A percentile compares a stretch with the other conserved stretches of the same genome.
Conservation (phyloP, 1,284 basidiomycete genomes). For the Amylostereum chailletii region DNA sequence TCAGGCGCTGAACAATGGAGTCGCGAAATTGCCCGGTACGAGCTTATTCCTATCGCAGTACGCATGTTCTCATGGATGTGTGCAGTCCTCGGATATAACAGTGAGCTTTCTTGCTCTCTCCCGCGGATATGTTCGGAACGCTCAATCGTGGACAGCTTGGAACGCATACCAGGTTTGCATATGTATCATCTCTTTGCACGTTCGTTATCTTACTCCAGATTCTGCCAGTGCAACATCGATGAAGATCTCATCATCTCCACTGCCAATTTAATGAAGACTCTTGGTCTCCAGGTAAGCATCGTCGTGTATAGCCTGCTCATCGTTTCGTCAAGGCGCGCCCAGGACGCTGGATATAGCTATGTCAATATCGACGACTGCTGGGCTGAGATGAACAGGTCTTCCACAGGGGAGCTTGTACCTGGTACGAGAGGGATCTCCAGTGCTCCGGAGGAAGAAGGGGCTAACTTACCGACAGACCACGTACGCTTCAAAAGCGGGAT, state of each 20-base stretch:
- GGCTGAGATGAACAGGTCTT: conserved; percentile 25
- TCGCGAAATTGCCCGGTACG: no score
- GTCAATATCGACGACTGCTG: conserved; percentile 34
- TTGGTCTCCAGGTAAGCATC: conserved; percentile 21
- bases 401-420: conserved; percentile 23
- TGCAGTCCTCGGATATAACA: conserved; percentile 25
- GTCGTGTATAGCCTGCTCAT: background rate
- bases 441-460: background rate
- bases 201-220: background rate
- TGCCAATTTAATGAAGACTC: conserved; percentile 24
- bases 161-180: conserved; percentile 21
- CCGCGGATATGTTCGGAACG: background rate
- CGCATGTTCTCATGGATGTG: background rate
- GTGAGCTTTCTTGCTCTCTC: conserved; percentile 13
- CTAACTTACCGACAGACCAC: conserved; percentile 14
- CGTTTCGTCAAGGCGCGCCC: background rate
- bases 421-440: conserved; percentile 14
- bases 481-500: conserved; percentile 33
- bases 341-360: conserved; percentile 28
- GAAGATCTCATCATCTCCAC: conserved; percentile 25
- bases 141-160: conserved; percentile 19
- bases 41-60: no score
- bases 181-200: background rate
- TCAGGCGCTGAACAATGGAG: no score
- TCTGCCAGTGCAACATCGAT: conserved; percentile 27